Evolutionary conservation across 352 stramenopile genomes (phyloP), one percentile per base, ranked within the genome.

Genomic region (Phytopythium mirpurense): DNA sequence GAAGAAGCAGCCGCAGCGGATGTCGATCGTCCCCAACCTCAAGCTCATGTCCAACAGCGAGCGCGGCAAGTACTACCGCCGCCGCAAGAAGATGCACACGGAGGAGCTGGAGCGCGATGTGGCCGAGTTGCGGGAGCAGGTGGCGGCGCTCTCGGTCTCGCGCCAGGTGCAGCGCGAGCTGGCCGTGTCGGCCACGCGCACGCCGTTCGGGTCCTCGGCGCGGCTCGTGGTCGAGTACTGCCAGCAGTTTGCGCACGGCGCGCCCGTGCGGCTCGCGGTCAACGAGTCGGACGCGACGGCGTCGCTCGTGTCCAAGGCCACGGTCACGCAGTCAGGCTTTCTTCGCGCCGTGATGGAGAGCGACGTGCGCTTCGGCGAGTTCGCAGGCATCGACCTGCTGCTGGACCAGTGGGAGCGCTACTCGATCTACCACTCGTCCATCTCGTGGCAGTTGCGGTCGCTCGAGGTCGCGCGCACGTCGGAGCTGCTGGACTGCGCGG

Each of bases 31-130:
- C 34, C 45, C 66, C 43, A 59, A 72, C 53, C 53, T 80, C 41
- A 74, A 75, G 57, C 32, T 61, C 56, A 82, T 86, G 74, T 76
- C 59, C 51, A 86, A 83, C 51, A 86, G 75, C 51, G 75, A 86
- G 49, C 72, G 75, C 5, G 70, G 71, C 27, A 87, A 87, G 56
- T 80, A 85, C 29, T 85, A 87, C 52, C 73, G 76, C 29, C 68
- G 65, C 24, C 65, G 67, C 50, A 65, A 74, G 24, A 81, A 83
- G 48, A 44, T 68, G 44, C 83, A 83, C 58, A 57, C 67, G 4
- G 58, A 58, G 19, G 50, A 73, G 5, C 52, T 87, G 12, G 48
- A 74, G 11, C 23, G 59, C 0, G 42, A 52, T 3, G 72, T 90
- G n/a, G 57, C 60, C 40, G 50, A 69, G 11, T 62, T 90, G 21